Base-by-base conservation (phyloP, 2,329 filamentous ascomycete species). In the Colletotrichum cordylinicola region DNA sequence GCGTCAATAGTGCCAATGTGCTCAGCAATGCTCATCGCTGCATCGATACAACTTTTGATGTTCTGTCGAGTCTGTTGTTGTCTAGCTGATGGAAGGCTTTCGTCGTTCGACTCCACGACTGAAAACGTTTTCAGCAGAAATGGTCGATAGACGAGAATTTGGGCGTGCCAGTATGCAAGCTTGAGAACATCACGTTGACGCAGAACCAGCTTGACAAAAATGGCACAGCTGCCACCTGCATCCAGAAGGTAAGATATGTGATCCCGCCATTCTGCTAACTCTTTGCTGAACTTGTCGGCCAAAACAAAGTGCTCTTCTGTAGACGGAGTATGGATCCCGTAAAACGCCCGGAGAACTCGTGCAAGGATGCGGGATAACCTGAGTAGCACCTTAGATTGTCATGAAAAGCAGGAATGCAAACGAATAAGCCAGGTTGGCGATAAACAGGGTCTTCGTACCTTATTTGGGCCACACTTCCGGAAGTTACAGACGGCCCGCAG, bases 141-240 rank as follows among this genome's bases (percentile, higher is more conserved):
- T 2, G 84, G 85, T 0, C 86, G 79, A 65, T 86, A 80, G 0
- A 82, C 82, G 2, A 87, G 82, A 2, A 87, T 84, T 15, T 83
- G 80, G 1, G 86, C 82, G 55, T 87, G 86, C 83, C 84, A 86
- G 60, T 83, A 87, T 1, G 86, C 83, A 6, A 87, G 77, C 39
- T 85, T 86, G 1, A 87, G 78, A 0, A 87, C 84, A 15, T 86
- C 85, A 0, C 83, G 82, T 68, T 87, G 86, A 0, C 86, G 81
- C 43, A 84, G 82, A 6, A 71, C 68, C 24, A 71, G 8, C 33
- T 71, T 56, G 2, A 71, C 60, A 27, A 84, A 86, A 4, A 87
- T 84, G 0, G 84, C 83, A 3, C 82, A 78, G 2, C 85, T 78
- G 8, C 79, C 84, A 60, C 86, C 84, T 0, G 86, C 78, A 21